A percentile compares a stretch with the other conserved stretches of the same genome.
Conservation (phyloP, 1,284 basidiomycete genomes). For the Cryptococcus sp. region DNA sequence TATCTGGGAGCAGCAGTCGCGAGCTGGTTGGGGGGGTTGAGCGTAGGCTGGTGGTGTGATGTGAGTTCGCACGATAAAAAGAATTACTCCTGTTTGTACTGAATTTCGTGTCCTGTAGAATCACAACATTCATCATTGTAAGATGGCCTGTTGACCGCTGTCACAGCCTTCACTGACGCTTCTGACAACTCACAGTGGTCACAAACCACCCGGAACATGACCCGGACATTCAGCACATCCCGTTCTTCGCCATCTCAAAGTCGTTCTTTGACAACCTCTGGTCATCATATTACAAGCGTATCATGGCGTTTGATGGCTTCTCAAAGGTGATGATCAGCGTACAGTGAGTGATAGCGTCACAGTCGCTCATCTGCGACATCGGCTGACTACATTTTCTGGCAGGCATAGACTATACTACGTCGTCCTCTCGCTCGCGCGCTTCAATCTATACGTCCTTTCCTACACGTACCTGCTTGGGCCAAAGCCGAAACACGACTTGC, state of each 20-base stretch:
- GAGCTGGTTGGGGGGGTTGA: conserved; percentile 86
- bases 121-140: conserved; percentile 91
- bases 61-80: conserved; percentile 60
- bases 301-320: conserved; percentile 76
- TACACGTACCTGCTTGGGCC: conserved; percentile 68
- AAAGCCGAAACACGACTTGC: conserved; percentile 51
- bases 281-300: conserved; percentile 93
- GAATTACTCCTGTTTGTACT: not conserved
- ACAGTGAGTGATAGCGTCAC: conserved; percentile 57
- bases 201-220: conserved; percentile 97
- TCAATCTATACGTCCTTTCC: conserved; percentile 91
- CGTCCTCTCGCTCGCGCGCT: conserved; percentile 86
- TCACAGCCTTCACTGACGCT: conserved; percentile 5
- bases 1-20: conserved; percentile 65
- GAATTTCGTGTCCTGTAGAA: conserved; percentile 60
- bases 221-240: conserved; percentile 84
- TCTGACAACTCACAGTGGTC: conserved; percentile 64
- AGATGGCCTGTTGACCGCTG: conserved; percentile 12
- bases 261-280: conserved; percentile 81
- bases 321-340: conserved; percentile 68
- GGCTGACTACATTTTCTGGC: not conserved
- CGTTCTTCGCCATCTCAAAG: conserved; percentile 92
- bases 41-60: conserved; percentile 97
- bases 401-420: conserved; percentile 88
- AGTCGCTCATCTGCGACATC: not conserved